Evolutionary conservation across 164 flowering plant genomes (phyloP).

Genomic region (Cinnamomum micranthum): DNA sequence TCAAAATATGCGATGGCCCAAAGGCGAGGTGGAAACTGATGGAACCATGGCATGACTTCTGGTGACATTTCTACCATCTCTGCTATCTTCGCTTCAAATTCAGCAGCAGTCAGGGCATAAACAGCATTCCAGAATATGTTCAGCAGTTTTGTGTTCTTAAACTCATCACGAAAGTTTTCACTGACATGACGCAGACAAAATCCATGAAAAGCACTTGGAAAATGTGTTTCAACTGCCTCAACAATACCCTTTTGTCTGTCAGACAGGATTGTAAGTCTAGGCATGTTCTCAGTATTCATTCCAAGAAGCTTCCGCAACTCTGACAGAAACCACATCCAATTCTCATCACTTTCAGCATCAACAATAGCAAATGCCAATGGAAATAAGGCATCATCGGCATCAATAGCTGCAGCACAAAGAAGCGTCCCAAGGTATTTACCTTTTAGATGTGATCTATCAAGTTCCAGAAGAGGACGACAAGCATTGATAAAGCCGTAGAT

Average conservation of each 20-base stretch:
- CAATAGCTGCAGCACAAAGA: conserved; percentile 81
- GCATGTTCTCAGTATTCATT: conserved; percentile 62
- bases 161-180: conserved; percentile 51
- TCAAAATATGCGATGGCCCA: conserved; percentile 96
- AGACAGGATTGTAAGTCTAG: conserved; percentile 46
- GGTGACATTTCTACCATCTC: conserved; percentile 83
- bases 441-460: conserved; percentile 75
- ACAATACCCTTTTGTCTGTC: conserved; percentile 42
- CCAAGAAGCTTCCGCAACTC: conserved; percentile 74
- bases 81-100: conserved; percentile 68
- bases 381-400: conserved; percentile 65
- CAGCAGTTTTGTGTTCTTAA: conserved; percentile 48
- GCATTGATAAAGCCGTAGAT: conserved; percentile 84
- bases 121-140: conserved; percentile 97
- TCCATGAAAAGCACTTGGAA: conserved; percentile 51
- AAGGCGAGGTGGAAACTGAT: conserved; percentile 64
- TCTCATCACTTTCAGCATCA: conserved; percentile 82
- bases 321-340: conserved; percentile 65
- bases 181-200: conserved; percentile 50
- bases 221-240: conserved; percentile 50
- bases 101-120: conserved; percentile 79
- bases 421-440: conserved; percentile 81
- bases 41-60: conserved; percentile 74
- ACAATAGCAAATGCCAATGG: conserved; percentile 87
- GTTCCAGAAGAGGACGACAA: conserved; percentile 85